Percentiles rank a stretch among this genome's conserved stretches.
These are phyloP conservation scores for Viola odorata DNA, from an alignment of 345 rosid species.

Conservation along the genomic window DNA sequence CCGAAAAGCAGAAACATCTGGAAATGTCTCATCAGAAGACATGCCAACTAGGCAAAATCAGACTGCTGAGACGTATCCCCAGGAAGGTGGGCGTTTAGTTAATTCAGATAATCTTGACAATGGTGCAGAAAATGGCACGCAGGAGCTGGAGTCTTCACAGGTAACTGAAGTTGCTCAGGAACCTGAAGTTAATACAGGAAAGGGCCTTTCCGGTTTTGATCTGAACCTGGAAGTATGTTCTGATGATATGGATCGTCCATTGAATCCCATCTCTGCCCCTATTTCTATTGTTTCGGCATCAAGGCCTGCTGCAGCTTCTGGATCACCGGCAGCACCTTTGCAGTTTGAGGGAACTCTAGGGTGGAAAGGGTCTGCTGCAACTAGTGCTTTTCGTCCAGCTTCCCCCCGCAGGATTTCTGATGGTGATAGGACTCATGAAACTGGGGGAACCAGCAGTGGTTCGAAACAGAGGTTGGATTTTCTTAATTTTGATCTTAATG, in stretches of 20 bases:
- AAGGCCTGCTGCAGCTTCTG: conserved; percentile 44
- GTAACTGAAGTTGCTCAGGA: conserved; percentile 49
- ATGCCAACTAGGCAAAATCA: conserved; percentile 35
- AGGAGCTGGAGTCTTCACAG: conserved; percentile 52
- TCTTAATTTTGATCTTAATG: conserved; percentile 80
- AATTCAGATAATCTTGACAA: conserved; percentile 28
- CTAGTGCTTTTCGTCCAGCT: conserved; percentile 68
- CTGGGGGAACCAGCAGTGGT: conserved; percentile 34
- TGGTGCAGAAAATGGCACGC: conserved; percentile 35
- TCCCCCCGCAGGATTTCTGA: conserved; percentile 51
- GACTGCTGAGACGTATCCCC: conserved; percentile 34
- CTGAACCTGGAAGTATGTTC: conserved; percentile 74
- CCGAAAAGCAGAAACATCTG: conserved; percentile 23
- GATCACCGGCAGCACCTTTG: conserved; percentile 51
- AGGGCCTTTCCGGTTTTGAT: conserved; percentile 61
- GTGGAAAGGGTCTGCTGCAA: conserved; percentile 69
- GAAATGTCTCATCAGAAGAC: conserved; percentile 33
- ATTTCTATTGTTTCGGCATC: conserved; percentile 59
- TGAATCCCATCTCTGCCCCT: conserved; percentile 37
- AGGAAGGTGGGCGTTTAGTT: conserved; percentile 25
- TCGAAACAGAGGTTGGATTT: conserved; percentile 41
- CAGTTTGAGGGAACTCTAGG: conserved; percentile 68
- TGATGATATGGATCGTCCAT: conserved; percentile 60
- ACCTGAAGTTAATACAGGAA: conserved; percentile 45
- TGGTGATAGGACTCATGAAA: conserved; percentile 22